These are phyloP conservation scores for Scleroderma bovista DNA, from an alignment of 768 basidiomycete species.

Conservation along the genomic window DNA sequence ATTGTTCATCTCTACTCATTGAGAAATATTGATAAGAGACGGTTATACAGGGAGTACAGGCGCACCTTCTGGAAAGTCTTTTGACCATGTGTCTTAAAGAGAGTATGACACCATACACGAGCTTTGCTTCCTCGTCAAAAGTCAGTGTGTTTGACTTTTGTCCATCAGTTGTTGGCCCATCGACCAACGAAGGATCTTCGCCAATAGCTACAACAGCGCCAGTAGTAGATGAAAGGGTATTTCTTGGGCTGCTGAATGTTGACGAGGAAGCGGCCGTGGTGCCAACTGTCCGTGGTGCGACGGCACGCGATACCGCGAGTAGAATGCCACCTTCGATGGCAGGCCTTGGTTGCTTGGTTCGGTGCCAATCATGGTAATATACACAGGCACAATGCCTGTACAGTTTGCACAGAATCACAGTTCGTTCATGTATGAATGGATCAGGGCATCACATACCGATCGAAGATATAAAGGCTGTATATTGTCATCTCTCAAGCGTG, in stretches of 20 bases:
- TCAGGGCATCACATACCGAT: slow-evolving; percentile 45
- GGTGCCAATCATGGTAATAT: slow-evolving; percentile 96
- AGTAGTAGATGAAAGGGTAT: slow-evolving; percentile 57
- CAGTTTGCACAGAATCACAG: slow-evolving; percentile 4
- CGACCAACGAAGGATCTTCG: slow-evolving; percentile 36
- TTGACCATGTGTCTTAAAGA: slow-evolving; percentile 92
- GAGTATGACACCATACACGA: slow-evolving; percentile 93
- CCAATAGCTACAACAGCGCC: slow-evolving; percentile 64
- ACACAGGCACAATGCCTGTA: slow-evolving; percentile 84
- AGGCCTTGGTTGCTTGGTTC: slow-evolving; percentile 65
- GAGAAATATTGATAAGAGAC: not conserved
- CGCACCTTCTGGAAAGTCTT: slow-evolving; percentile 83
- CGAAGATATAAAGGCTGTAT: slow-evolving; percentile 89
- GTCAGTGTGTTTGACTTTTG: slow-evolving; percentile 54
- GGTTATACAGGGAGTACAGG: not conserved
- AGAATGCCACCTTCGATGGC: slow-evolving; percentile 72
- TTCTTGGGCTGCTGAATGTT: slow-evolving; percentile 51
- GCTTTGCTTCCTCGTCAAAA: slow-evolving; percentile 96
- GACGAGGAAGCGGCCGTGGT: slow-evolving; percentile 32
- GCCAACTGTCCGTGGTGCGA: slow-evolving; percentile 34
- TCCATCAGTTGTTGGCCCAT: slow-evolving; percentile 4
- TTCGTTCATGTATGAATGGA: not conserved
- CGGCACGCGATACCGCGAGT: slow-evolving; percentile 72
- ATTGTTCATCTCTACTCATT: slow-evolving; percentile 73
- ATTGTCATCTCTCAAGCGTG: slow-evolving; percentile 59